Percentiles rank a stretch among this genome's conserved stretches.
phyloP scores from a whole-genome alignment of 179 eudicot genomes.

The Sideroxylon spinosum region DNA sequence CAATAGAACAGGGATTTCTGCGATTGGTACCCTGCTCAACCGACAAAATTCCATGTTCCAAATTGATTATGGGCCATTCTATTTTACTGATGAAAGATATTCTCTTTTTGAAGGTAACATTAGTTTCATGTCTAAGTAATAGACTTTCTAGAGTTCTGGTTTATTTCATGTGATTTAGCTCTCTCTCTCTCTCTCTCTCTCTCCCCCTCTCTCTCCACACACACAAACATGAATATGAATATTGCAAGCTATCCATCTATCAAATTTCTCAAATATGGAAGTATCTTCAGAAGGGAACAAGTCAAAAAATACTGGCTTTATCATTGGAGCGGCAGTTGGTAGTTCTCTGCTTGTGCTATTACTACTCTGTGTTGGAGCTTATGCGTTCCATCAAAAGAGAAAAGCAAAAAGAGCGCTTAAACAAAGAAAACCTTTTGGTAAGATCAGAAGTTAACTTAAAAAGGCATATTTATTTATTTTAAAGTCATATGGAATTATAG shows the following conservation, averaged over 20 bases:
- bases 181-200: neutral
- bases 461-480: neutral
- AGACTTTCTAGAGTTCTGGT: no score
- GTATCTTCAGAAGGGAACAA: constrained; percentile 19
- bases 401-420: constrained; percentile 26
- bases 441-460: neutral
- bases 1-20: constrained; percentile 47
- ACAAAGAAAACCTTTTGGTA: constrained; percentile 41
- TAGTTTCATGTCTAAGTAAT: no score
- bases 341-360: constrained; percentile 28
- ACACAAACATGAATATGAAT: no score
- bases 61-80: constrained; percentile 46
- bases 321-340: constrained; percentile 36
- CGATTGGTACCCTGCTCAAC: constrained; percentile 50
- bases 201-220: neutral
- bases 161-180: no score
- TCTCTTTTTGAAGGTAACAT: constrained; percentile 30
- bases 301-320: constrained; percentile 28
- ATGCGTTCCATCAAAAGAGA: constrained; percentile 30
- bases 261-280: no score
- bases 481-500: neutral
- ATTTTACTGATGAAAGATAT: constrained; percentile 39
- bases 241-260: no score
- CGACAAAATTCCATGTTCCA: constrained; percentile 42
- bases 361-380: constrained; percentile 26